These are phyloP conservation scores for Neofusicoccum umdonicola DNA, from an alignment of 2,329 filamentous ascomycete species.

Conservation along the genomic window DNA sequence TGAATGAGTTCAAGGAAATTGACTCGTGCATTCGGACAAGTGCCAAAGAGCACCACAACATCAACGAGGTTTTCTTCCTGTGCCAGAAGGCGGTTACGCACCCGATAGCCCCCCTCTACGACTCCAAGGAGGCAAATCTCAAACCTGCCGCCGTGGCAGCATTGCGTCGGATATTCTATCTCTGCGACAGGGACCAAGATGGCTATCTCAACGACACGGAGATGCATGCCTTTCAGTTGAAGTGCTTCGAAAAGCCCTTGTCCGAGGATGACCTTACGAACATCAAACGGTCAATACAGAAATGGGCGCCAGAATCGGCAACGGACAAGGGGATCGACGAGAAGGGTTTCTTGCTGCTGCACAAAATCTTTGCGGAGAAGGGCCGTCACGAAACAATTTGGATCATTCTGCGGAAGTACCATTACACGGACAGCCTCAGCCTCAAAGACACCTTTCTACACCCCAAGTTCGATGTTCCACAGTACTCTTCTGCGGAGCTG, in stretches of 20 bases:
- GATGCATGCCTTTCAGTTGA: slow-evolving; percentile 84
- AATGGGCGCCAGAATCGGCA: slow-evolving; percentile 61
- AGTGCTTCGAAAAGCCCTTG: slow-evolving; percentile 87
- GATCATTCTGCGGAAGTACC: slow-evolving; percentile 92
- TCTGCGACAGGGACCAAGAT: slow-evolving; percentile 95
- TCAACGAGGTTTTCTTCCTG: slow-evolving; percentile 92
- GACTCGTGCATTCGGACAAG: slow-evolving; percentile 96
- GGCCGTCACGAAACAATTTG: slow-evolving; percentile 97
- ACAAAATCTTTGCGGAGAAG: slow-evolving; percentile 96
- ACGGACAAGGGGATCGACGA: slow-evolving; percentile 73
- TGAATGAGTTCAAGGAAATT: slow-evolving; percentile 98
- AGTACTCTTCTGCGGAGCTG: slow-evolving; percentile 87
- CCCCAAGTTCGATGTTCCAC: slow-evolving; percentile 90
- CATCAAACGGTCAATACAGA: slow-evolving; percentile 84
- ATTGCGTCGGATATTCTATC: slow-evolving; percentile 85
- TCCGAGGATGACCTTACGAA: slow-evolving; percentile 79
- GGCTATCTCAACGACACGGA: slow-evolving; percentile 87
- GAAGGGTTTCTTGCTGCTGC: slow-evolving; percentile 81
- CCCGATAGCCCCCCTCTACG: slow-evolving; percentile 92
- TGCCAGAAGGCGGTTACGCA: slow-evolving; percentile 98
- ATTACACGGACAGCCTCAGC: slow-evolving; percentile 93
- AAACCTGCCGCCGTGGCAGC: slow-evolving; percentile 89
- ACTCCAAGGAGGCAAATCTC: slow-evolving; percentile 82
- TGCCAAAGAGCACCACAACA: slow-evolving; percentile 85
- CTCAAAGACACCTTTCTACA: slow-evolving; percentile 88